Evolutionary conservation across 257 asterid species (phyloP), one percentile per base, ranked within the genome.

Genomic region (Nicotiana otophora): DNA sequence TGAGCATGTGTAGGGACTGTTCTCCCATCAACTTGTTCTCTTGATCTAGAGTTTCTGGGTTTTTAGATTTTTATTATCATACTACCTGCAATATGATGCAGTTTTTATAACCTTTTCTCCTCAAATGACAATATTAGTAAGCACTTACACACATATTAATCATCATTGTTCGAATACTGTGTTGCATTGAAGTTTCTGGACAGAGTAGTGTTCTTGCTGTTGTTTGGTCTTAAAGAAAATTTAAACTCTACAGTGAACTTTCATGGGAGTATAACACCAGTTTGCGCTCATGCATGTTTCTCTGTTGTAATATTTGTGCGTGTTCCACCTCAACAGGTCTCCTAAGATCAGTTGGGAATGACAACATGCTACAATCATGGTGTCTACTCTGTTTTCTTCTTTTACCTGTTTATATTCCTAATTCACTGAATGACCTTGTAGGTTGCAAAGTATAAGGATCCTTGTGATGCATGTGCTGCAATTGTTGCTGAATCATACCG

Each of bases 391-490:
- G 51, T 54, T 81, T 70, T 55, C 36, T 70, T 20, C 23, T 31
- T 75, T 23, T 63, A 57, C 61, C 31, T 20, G 70, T 74, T 86
- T 63, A 86, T 46, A 28, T 62, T 80, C 78, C 80, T 81, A 77
- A 65, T 80, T 28, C 42, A 75, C 51, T 82, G 75, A 36, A 81
- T 82, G 74, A 76, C 39, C 70, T 86, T 78, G 82, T 91, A 94
- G 98, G 98, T 93, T 81, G 88, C 90, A 58, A 89, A 92, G 84
- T 87, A 90, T 80, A 93, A 94, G 91, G 99, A 96, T 82, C 98
- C 99, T 14, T 95, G 92, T 81, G 98, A 96, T 88, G 99, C 99
- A 85, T 96, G 99, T 91, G 98, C 98, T 87, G 99, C 98, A 82
- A 92, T 96, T 89, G 99, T 94, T 86, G 98, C 98, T 48, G 98